Percentiles rank a stretch among this genome's conserved stretches.
phyloP scores from a whole-genome alignment of 2,329 filamentous ascomycete species.

The Chaetothyriales sp. region DNA sequence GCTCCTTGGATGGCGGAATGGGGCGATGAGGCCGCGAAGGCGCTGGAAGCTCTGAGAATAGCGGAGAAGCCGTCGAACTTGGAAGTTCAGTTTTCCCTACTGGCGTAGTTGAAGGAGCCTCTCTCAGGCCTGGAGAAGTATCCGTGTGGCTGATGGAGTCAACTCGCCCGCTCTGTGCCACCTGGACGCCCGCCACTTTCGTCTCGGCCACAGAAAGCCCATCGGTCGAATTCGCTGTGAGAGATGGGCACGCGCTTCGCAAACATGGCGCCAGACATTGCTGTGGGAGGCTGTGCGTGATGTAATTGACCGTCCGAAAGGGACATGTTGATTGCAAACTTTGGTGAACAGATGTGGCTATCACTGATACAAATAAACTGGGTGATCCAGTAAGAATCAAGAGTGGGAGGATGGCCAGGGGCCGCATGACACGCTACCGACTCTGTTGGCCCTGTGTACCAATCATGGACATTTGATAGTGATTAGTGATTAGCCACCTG shows the following conservation, averaged over 20 bases:
- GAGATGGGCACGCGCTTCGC: slow-evolving; percentile 9
- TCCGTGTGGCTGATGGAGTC: neutral
- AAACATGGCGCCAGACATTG: slow-evolving; percentile 52
- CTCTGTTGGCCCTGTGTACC: neutral
- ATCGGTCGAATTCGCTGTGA: slow-evolving; percentile 4
- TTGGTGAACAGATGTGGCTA: neutral
- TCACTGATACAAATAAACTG: neutral
- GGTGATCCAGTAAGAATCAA: neutral
- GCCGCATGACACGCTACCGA: neutral
- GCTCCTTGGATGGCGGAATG: slow-evolving; percentile 27
- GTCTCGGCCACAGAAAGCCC: neutral
- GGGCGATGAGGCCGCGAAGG: neutral
- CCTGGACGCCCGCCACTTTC: neutral
- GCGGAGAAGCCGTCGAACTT: neutral
- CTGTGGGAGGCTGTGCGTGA: slow-evolving; percentile 63
- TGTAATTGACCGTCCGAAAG: slow-evolving; percentile 61
- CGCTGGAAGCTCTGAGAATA: neutral
- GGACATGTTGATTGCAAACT: slow-evolving; percentile 26
- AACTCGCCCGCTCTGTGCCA: neutral
- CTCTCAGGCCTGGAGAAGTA: neutral
- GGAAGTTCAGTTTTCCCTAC: neutral
- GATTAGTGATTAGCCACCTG: neutral
- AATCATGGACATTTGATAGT: neutral
- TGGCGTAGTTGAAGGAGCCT: neutral
- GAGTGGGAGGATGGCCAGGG: neutral